Evolutionary conservation across 2,329 filamentous ascomycete species (phyloP).

Genomic region (Ophiostoma himal-ulmi): DNA sequence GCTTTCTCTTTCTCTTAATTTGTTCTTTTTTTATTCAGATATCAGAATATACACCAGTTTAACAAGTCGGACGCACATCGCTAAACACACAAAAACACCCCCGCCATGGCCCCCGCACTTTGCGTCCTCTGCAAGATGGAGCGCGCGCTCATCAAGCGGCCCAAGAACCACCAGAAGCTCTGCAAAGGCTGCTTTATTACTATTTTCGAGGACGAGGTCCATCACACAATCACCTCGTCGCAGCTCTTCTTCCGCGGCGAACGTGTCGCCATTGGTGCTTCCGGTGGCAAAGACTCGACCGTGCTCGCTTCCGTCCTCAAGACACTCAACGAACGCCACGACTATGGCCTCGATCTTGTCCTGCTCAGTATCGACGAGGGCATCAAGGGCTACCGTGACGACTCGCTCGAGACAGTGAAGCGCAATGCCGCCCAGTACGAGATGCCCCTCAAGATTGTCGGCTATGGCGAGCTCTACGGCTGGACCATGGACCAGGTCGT

Average conservation of each 20-base stretch:
- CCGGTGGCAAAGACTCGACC: conserved; percentile 94
- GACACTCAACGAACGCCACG: conserved; percentile 82
- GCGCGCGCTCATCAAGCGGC: conserved; percentile 82
- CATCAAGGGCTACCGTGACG: conserved; percentile 93
- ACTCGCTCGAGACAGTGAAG: conserved; percentile 94
- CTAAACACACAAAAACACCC: not conserved
- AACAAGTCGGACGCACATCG: not conserved
- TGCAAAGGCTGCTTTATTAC: conserved; percentile 83
- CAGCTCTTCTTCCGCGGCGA: conserved; percentile 80
- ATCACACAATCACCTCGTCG: conserved; percentile 81
- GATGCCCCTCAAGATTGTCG: conserved; percentile 86
- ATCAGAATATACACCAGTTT: not conserved
- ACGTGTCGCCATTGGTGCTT: conserved; percentile 87
- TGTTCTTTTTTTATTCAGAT: not conserved
- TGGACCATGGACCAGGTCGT: conserved; percentile 99
- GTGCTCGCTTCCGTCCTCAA: conserved; percentile 92
- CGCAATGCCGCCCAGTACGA: conserved; percentile 85
- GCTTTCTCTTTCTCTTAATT: not conserved
- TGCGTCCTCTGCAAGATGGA: conserved; percentile 72
- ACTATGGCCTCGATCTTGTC: conserved; percentile 79
- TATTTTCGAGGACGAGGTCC: conserved; percentile 87
- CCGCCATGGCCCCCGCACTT: conserved; percentile 65
- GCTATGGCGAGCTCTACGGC: conserved; percentile 89
- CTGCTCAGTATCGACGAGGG: conserved; percentile 93
- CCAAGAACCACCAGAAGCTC: conserved; percentile 90